phyloP scores from a whole-genome alignment of 2,329 filamentous ascomycete genomes.

The Allantophomopsis lycopodina region DNA sequence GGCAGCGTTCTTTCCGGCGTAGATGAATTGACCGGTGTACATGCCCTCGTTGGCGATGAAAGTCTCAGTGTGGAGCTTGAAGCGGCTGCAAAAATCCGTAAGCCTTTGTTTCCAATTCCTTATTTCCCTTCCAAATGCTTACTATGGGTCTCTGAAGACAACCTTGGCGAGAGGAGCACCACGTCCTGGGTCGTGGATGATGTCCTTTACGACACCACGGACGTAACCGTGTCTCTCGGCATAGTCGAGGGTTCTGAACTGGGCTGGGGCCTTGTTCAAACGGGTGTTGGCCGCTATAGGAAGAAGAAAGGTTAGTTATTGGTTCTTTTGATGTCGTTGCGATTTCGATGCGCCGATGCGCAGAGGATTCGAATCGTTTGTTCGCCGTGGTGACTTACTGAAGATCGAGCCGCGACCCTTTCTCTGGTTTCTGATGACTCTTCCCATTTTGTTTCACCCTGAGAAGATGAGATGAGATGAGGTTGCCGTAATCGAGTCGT shows the following conservation, averaged over 20 bases:
- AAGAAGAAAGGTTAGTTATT: background rate
- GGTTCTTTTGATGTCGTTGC: slow-evolving; percentile 4
- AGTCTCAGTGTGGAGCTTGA: slow-evolving; percentile 95
- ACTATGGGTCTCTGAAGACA: slow-evolving; percentile 88
- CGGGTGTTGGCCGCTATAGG: slow-evolving; percentile 51
- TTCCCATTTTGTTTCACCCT: slow-evolving; percentile 8
- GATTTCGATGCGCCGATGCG: background rate
- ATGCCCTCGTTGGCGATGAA: slow-evolving; percentile 99
- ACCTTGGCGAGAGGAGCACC: slow-evolving; percentile 96
- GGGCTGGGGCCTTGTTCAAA: slow-evolving; percentile 87
- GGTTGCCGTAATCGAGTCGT: too few species aligned
- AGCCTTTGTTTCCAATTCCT: too few species aligned
- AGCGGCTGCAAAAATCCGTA: slow-evolving; percentile 35
- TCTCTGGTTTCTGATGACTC: slow-evolving; percentile 67
- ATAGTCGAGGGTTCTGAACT: slow-evolving; percentile 95
- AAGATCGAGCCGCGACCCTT: slow-evolving; percentile 69
- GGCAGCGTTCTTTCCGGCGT: slow-evolving; percentile 96
- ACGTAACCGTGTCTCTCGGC: slow-evolving; percentile 96
- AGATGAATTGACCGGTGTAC: slow-evolving; percentile 99
- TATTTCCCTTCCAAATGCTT: too few species aligned
- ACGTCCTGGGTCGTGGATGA: slow-evolving; percentile 94
- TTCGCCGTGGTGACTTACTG: slow-evolving; percentile 33
- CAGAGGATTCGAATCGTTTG: background rate
- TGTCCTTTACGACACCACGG: slow-evolving; percentile 95
- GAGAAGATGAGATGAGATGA: too few species aligned